phyloP scores from a whole-genome alignment of 2,329 filamentous ascomycete genomes.

The Chaetomiaceae sp. region DNA sequence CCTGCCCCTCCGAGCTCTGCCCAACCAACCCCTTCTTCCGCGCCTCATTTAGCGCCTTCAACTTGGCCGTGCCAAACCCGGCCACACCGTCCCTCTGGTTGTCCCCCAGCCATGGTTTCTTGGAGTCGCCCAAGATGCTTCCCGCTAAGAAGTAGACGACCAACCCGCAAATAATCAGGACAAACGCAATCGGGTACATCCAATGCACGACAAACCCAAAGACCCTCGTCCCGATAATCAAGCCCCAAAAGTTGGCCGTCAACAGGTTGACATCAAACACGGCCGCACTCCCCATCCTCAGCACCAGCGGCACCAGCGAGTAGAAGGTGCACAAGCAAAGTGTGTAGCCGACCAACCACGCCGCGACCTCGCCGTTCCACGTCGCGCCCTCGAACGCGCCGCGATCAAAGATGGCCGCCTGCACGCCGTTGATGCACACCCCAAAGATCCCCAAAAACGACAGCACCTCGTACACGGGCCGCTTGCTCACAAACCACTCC shows the following conservation, averaged over 20 bases:
- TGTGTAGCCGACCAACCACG: slow-evolving; percentile 88
- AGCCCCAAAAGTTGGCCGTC: slow-evolving; percentile 95
- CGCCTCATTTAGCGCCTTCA: slow-evolving; percentile 61
- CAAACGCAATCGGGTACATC: slow-evolving; percentile 94
- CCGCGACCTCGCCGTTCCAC: slow-evolving; percentile 65
- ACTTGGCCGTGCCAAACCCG: slow-evolving; percentile 81
- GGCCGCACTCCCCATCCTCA: slow-evolving; percentile 84
- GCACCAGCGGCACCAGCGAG: slow-evolving; percentile 75
- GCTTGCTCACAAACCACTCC: slow-evolving; percentile 85
- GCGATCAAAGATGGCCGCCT: slow-evolving; percentile 90
- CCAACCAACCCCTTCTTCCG: slow-evolving; percentile 36
- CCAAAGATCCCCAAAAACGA: slow-evolving; percentile 86
- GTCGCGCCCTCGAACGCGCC: slow-evolving; percentile 59
- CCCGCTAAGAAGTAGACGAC: slow-evolving; percentile 84
- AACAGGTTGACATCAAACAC: slow-evolving; percentile 96
- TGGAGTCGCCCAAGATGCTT: slow-evolving; percentile 75
- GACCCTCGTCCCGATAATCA: slow-evolving; percentile 84
- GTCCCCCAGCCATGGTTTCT: slow-evolving; percentile 91
- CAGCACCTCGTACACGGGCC: slow-evolving; percentile 88
- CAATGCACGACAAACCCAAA: slow-evolving; percentile 78
- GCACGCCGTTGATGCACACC: slow-evolving; percentile 84
- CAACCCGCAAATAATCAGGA: slow-evolving; percentile 82
- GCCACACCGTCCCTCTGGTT: slow-evolving; percentile 78
- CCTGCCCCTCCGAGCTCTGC: slow-evolving; percentile 28
- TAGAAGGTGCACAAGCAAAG: slow-evolving; percentile 82